Conservation (phyloP, 139 green algal species). For the Haematococcus lacustris region DNA sequence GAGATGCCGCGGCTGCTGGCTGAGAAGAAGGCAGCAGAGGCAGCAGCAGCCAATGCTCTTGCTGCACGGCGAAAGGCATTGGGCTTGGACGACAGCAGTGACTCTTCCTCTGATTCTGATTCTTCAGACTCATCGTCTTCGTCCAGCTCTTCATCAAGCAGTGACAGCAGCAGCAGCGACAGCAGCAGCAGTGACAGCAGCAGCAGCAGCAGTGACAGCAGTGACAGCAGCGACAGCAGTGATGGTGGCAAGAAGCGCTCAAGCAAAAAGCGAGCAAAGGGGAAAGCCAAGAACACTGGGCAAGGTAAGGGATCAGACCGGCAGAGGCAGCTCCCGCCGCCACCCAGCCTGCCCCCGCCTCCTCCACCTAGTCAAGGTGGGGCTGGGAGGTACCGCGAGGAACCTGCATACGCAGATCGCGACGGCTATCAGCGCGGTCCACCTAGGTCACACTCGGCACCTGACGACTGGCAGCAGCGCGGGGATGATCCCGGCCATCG, state of each 20-base stretch:
- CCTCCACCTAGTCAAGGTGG: too few relatives aligned
- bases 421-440: too few relatives aligned
- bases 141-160: background rate
- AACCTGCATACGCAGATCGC: too few relatives aligned
- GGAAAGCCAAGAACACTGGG: background rate
- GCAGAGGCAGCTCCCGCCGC: background rate
- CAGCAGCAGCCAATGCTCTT: background rate
- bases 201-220: conserved; percentile 10
- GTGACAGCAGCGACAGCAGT: conserved; percentile 18
- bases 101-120: background rate
- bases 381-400: too few relatives aligned
- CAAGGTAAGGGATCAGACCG: too few relatives aligned
- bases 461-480: too few relatives aligned
- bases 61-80: background rate
- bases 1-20: conserved; percentile 42
- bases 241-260: conserved; percentile 10
- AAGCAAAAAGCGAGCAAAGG: background rate
- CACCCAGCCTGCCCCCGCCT: background rate
- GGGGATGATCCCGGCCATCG: too few relatives aligned
- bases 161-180: background rate
- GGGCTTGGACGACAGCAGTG: background rate
- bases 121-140: background rate
- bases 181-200: conserved; percentile 3
- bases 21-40: conserved; percentile 15
- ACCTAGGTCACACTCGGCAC: too few relatives aligned